phyloP scores from a whole-genome alignment of 768 basidiomycete species.

The Mycena indigotica region DNA sequence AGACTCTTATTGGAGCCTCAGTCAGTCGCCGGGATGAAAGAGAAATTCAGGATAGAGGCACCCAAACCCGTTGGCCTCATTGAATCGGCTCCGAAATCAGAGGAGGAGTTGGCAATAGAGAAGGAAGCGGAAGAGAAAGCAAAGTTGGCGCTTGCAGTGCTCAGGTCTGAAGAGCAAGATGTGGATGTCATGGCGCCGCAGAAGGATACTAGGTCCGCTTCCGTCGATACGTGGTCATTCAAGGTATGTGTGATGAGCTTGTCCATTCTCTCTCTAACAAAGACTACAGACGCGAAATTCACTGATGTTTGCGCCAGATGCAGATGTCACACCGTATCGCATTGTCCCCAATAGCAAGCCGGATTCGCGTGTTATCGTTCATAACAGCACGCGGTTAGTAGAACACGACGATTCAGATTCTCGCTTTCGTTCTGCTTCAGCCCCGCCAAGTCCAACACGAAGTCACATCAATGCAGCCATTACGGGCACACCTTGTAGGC shows the following conservation, averaged over 20 bases:
- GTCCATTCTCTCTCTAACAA: not conserved
- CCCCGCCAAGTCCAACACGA: conserved; percentile 85
- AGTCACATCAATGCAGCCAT: conserved; percentile 94
- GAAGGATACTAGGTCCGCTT: conserved; percentile 71
- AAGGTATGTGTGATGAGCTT: conserved; percentile 49
- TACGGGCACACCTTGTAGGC: conserved; percentile 85
- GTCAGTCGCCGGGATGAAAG: conserved; percentile 62
- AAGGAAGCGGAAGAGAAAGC: conserved; percentile 30
- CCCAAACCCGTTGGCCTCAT: conserved; percentile 60
- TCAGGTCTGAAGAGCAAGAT: not conserved
- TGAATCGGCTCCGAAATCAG: conserved; percentile 34
- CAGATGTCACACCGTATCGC: conserved; percentile 80
- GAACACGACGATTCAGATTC: conserved; percentile 62
- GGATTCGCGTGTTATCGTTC: conserved; percentile 67
- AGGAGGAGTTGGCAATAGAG: conserved; percentile 27
- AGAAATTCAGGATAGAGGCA: conserved; percentile 65
- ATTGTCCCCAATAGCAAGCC: conserved; percentile 35
- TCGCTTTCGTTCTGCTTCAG: conserved; percentile 46
- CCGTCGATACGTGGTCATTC: conserved; percentile 83
- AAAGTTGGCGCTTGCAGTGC: conserved; percentile 11
- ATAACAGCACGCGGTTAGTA: conserved; percentile 79
- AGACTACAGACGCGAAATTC: conserved; percentile 79
- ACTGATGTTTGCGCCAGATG: conserved; percentile 94
- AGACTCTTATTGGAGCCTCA: conserved; percentile 73
- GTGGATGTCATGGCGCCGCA: conserved; percentile 79